phyloP scores from a whole-genome alignment of 129 eudicot species.

The Saposhnikovia divaricata region DNA sequence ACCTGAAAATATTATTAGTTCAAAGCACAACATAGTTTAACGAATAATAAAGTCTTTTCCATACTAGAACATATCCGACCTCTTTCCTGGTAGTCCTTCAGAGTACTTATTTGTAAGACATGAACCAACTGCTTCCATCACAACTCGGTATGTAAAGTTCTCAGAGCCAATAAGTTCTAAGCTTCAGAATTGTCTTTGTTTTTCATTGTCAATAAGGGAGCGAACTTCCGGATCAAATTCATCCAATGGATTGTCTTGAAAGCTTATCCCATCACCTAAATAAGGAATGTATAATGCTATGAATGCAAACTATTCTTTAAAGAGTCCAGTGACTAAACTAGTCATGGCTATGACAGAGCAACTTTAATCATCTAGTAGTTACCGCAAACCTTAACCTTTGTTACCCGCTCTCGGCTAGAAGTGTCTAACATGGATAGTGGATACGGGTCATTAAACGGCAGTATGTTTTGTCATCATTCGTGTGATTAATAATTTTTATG shows the following conservation, averaged over 20 bases:
- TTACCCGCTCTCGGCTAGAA: too few species aligned
- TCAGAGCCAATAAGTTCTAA: slow-evolving; percentile 94
- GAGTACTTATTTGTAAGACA: slow-evolving; percentile 95
- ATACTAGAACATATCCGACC: slow-evolving; percentile 28
- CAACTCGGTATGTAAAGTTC: slow-evolving; percentile 96
- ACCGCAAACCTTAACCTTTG: too few species aligned
- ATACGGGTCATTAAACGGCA: too few species aligned
- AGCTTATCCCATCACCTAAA: slow-evolving; percentile 44
- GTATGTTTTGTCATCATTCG: not conserved
- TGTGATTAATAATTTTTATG: not conserved
- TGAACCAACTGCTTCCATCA: slow-evolving; percentile 98
- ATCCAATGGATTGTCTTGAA: slow-evolving; percentile 54
- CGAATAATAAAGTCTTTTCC: slow-evolving; percentile 3
- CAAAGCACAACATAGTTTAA: not conserved
- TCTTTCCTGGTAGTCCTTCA: slow-evolving; percentile 94
- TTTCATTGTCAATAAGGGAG: slow-evolving; percentile 63
- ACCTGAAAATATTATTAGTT: too few species aligned
- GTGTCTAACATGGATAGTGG: too few species aligned
- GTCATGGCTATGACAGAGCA: not conserved
- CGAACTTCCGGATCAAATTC: slow-evolving; percentile 74
- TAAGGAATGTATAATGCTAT: slow-evolving; percentile 8
- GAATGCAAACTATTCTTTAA: not conserved
- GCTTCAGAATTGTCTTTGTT: slow-evolving; percentile 73
- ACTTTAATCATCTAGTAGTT: not conserved
- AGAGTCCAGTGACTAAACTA: too few species aligned